These are phyloP conservation scores for Penicillium brevicompactum DNA, from an alignment of 2,329 filamentous ascomycete genomes.

Conservation along the genomic window DNA sequence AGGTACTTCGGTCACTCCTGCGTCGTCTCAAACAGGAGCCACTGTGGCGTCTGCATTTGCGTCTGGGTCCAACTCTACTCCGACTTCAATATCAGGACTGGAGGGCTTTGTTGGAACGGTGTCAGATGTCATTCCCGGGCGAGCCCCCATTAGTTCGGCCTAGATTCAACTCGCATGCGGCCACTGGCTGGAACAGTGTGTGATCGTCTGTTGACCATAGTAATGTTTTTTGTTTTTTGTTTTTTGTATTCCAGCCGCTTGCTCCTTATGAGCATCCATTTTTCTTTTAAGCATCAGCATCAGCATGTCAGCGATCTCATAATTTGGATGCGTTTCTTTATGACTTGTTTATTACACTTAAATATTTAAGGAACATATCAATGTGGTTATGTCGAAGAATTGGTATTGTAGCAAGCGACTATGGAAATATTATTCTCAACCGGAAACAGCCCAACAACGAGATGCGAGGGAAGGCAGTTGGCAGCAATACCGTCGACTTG, in stretches of 20 bases:
- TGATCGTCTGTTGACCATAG: not conserved
- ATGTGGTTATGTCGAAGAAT: slow-evolving; percentile 2
- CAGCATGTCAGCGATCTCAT: no score
- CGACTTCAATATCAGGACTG: slow-evolving; percentile 54
- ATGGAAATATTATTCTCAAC: not conserved
- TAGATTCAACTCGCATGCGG: not conserved
- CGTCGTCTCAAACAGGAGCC: slow-evolving; percentile 49
- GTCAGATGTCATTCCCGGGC: slow-evolving; percentile 32
- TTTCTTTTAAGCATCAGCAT: not conserved
- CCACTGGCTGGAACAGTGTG: not conserved
- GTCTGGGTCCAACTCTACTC: slow-evolving; percentile 36
- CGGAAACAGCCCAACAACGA: slow-evolving; percentile 1
- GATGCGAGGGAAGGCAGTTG: not conserved
- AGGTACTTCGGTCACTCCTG: slow-evolving; percentile 48
- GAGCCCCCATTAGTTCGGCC: not conserved
- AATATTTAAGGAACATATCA: not conserved
- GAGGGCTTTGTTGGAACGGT: slow-evolving; percentile 62
- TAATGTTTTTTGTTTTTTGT: not conserved
- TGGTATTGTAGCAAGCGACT: slow-evolving; percentile 7
- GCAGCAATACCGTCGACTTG: not conserved
- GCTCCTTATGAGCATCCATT: no score
- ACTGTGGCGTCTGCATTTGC: slow-evolving; percentile 53
- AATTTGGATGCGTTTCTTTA: no score
- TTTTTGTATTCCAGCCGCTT: not conserved
- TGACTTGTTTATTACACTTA: not conserved